Evolutionary conservation across 257 asterid species (phyloP), one percentile per base, ranked within the genome.

Genomic region (Phtheirospermum japonicum): DNA sequence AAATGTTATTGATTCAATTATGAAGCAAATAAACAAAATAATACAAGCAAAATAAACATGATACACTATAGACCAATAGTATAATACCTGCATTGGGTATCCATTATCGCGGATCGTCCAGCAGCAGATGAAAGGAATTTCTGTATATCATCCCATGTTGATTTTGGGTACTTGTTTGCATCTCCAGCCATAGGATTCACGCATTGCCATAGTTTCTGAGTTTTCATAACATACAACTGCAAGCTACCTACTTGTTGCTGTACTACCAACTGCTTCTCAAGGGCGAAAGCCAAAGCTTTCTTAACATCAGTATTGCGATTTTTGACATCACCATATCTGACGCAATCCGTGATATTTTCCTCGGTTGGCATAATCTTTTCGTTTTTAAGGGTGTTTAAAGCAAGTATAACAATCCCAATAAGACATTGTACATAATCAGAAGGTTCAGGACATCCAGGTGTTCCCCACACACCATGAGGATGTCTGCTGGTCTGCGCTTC

Each of bases 311-410:
- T 83, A 64, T 79, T 79, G 52, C 85, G 87, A 77, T 88, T 83
- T 71, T 71, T 75, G 54, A 68, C 73, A 57, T 84, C 90, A 56
- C 95, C 95, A 63, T 75, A 85, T 75, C 79, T 73, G 64, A 91
- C 74, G 82, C 96, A 91, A 78, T 84, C 87, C 19, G 79, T 30
- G 31, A 91, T 88, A 80, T 91, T 84, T 72, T 76, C 88, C 74
- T 86, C 89, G 9, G 94, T 88, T 9, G 98, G 98, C 90, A 84
- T 65, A 73, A 91, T 74, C 79, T 81, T 86, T 84, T 91, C 95
- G 34, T 54, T 81, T 75, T 83, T 86, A 51, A 91, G 88, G 66
- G 91, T 80, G 83, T 86, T 83, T 79, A 91, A 75, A 39, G 95
- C 94, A 76, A 84, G 88, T 66, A 88, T 71, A 68, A 88, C 57